Conservation (phyloP, 352 stramenopile species). For the Phytophthora cactorum region DNA sequence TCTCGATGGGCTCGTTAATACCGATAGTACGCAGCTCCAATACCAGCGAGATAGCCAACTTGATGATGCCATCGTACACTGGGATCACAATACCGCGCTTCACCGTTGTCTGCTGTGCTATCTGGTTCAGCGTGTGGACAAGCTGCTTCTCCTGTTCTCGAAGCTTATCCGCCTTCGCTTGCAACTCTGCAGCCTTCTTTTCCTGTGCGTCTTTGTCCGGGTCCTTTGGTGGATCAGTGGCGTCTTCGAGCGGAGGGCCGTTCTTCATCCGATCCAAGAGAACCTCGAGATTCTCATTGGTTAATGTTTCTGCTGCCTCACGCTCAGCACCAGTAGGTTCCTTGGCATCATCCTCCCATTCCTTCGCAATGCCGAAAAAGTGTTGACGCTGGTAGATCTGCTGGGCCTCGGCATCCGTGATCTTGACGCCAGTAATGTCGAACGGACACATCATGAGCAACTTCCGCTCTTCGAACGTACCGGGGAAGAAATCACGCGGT, state of each 20-base stretch:
- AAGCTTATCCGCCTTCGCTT: constrained; percentile 25
- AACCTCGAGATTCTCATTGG: constrained; percentile 28
- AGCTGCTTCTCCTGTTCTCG: constrained; percentile 39
- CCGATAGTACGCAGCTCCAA: constrained; percentile 52
- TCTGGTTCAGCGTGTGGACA: constrained; percentile 43
- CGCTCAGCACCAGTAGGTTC: constrained; percentile 11
- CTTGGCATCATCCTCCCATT: constrained; percentile 35
- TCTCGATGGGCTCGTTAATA: constrained; percentile 54
- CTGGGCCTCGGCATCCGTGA: constrained; percentile 38
- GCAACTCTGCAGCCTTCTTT: constrained; percentile 20
- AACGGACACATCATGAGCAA: constrained; percentile 55
- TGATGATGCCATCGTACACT: constrained; percentile 45
- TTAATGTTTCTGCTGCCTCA: constrained; percentile 30
- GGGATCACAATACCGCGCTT: constrained; percentile 62
- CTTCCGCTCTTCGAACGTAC: constrained; percentile 34
- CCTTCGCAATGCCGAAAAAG: constrained; percentile 32
- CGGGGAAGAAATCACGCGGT: constrained; percentile 42
- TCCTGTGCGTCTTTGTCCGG: constrained; percentile 23
- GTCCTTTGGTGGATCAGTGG: constrained; percentile 24
- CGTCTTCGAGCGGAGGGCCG: constrained; percentile 21
- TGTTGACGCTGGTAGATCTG: constrained; percentile 46
- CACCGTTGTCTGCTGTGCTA: constrained; percentile 23
- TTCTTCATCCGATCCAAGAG: constrained; percentile 22
- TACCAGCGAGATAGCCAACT: constrained; percentile 58
- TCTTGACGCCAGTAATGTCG: constrained; percentile 38